Evolutionary conservation across 192 early-diverging fungal species (phyloP), one percentile per base, ranked within the genome.

Genomic region (Entrophospora sp.): DNA sequence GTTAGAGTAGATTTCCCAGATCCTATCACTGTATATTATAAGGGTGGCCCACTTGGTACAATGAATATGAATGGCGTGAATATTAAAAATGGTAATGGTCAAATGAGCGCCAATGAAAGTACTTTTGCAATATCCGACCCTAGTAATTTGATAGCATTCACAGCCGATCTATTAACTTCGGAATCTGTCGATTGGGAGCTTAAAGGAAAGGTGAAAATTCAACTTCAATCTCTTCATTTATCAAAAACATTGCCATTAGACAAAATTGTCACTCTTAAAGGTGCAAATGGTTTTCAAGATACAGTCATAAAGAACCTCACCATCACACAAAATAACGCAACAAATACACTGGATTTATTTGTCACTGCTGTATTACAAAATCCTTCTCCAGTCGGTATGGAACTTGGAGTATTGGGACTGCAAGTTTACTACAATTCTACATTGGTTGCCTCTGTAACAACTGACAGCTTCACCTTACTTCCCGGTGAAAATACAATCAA

Each of bases 331-430:
- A n/a, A n/a, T n/a, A n/a, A n/a, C n/a, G n/a, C n/a, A n/a, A n/a
- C n/a, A n/a, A n/a, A n/a, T n/a, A n/a, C n/a, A n/a, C n/a, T n/a
- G n/a, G 45, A 69, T 20, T 51, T 73, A 28, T 59, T 67, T 1
- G 32, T 75, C 14, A 22, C 62, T 0, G 27, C 70, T n/a, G 64
- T 46, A 10, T 51, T 85, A 20, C 48, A 61, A 30, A 82, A 78
- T 65, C 78, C 82, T 24, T 81, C 79, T 18, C 74, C 75, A 58
- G 68, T 85, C 56, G 72, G 75, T 45, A 74, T 85, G 16, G 68
- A 83, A 55, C 73, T 83, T 48, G 83, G 83, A 36, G 69, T 69
- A 22, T 67, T 76, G 25, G 42, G 22, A 0, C 30, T 71, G 18
- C 51, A 45, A 9, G 65, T 75, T 64, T 20, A 24, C 18, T 75